Evolutionary conservation across 2,329 filamentous ascomycete genomes (phyloP), one percentile per base, ranked within the genome.

Genomic region (Microthyrium microscopicum): DNA sequence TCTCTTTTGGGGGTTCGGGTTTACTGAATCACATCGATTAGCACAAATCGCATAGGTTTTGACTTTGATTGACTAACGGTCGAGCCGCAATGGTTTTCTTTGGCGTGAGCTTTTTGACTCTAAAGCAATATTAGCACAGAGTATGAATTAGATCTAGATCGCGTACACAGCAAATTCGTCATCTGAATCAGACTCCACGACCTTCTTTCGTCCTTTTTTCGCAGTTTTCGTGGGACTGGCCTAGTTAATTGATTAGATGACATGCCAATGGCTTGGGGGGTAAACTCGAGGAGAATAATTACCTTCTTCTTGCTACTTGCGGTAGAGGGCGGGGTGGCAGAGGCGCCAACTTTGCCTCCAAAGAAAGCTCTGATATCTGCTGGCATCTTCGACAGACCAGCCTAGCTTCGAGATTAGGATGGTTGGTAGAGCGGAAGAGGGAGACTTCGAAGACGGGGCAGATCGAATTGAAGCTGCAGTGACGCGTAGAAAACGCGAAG

Each of bases 301-400:
- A 34, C 34, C 34, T 38, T 52, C 24, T 60, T 60, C 44, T 62
- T 63, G 38, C n/a, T n/a, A n/a, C n/a, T n/a, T n/a, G n/a, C n/a
- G n/a, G 49, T 63, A 49, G 46, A 53, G 50, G 21, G 50, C 40
- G 47, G 46, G 41, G 55, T 55, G 39, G 68, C 63, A 30, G 63
- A 56, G 12, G 67, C 58, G 28, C 66, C 41, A 68, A 66, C 70
- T 54, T 84, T 84, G 40, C 78, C 73, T 35, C 77, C 74, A 61
- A 95, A 94, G 58, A 94, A 95, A 46, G 67, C 83, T 49, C 85
- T 70, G 48, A 94, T 95, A 56, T 95, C 87, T 41, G 66, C 51
- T 34, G 84, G 73, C 84, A 93, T 92, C n/a, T n/a, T n/a, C n/a
- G n/a, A n/a, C n/a, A n/a, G n/a, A n/a, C n/a, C n/a, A n/a, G n/a